phyloP scores from a whole-genome alignment of 2,329 filamentous ascomycete species.

The Colletotrichum tropicale region DNA sequence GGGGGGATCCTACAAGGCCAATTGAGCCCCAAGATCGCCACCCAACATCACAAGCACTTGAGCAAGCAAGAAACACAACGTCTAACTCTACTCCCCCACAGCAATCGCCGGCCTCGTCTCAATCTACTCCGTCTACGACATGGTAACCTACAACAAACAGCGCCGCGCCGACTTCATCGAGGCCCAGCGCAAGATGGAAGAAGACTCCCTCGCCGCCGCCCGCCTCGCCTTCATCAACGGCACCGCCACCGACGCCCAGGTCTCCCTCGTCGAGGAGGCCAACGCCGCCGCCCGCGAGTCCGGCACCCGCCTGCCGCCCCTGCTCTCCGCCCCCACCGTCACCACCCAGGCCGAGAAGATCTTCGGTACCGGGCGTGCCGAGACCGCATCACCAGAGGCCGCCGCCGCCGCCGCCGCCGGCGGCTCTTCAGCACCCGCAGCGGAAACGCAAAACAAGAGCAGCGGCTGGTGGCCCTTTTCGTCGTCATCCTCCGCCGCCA shows the following conservation, averaged over 20 bases:
- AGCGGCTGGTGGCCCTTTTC: slow-evolving; percentile 40
- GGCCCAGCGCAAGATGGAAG: slow-evolving; percentile 57
- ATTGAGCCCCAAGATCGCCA: not conserved
- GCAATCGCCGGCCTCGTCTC: slow-evolving; percentile 61
- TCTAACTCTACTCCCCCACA: slow-evolving; percentile 28
- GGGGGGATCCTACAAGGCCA: not conserved
- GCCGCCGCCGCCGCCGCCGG: slow-evolving; percentile 27
- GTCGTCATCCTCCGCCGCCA: slow-evolving; percentile 28
- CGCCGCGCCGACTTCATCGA: slow-evolving; percentile 64
- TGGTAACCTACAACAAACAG: slow-evolving; percentile 65
- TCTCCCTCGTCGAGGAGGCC: slow-evolving; percentile 61
- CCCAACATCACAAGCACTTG: not conserved
- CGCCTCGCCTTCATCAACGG: slow-evolving; percentile 66
- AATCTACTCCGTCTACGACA: slow-evolving; percentile 64
- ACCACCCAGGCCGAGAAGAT: slow-evolving; percentile 21
- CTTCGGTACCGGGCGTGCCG: not conserved
- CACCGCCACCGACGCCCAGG: slow-evolving; percentile 60
- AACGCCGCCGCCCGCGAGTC: slow-evolving; percentile 50
- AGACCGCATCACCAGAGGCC: not conserved
- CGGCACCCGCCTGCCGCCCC: slow-evolving; percentile 53
- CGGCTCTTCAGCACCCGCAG: slow-evolving; percentile 20
- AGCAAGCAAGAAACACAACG: no score
- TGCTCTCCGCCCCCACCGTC: slow-evolving; percentile 48
- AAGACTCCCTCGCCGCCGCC: slow-evolving; percentile 60
- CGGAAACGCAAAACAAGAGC: slow-evolving; percentile 6